Evolutionary conservation across 1,284 basidiomycete species (phyloP).

Genomic region (Boletellus sp.): DNA sequence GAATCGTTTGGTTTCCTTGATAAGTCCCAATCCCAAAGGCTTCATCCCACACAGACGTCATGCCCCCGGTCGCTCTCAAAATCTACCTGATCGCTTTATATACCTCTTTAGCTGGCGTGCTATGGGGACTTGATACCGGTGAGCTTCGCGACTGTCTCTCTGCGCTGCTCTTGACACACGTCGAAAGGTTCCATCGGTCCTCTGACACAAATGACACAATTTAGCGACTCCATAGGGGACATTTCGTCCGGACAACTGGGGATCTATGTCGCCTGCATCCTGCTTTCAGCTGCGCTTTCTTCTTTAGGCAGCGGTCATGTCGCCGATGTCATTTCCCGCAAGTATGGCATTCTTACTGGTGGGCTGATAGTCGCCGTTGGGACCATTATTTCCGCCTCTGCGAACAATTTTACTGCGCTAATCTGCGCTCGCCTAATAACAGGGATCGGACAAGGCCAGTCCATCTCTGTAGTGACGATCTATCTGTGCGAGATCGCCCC

Average conservation of each 20-base stretch:
- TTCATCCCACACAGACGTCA: neutral
- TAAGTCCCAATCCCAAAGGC: neutral
- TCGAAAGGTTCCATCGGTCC: constrained; percentile 42
- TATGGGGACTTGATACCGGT: constrained; percentile 35
- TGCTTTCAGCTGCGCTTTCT: constrained; percentile 44
- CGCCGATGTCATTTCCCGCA: constrained; percentile 47
- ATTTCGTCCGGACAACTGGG: constrained; percentile 40
- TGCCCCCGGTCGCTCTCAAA: constrained; percentile 16
- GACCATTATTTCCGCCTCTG: constrained; percentile 34
- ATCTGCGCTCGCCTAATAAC: constrained; percentile 47
- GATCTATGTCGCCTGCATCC: constrained; percentile 42
- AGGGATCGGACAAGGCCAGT: constrained; percentile 47
- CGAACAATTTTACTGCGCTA: constrained; percentile 34
- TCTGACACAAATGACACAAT: constrained; percentile 45
- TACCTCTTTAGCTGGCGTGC: constrained; percentile 29
- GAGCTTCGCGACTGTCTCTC: neutral
- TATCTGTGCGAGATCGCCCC: constrained; percentile 47
- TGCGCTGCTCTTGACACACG: neutral
- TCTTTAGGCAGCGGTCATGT: constrained; percentile 45
- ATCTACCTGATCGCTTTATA: constrained; percentile 29
- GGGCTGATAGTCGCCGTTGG: constrained; percentile 41
- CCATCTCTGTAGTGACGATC: constrained; percentile 46
- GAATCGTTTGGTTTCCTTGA: neutral
- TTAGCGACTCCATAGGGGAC: constrained; percentile 35
- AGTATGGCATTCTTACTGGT: constrained; percentile 43